Evolutionary conservation across 495 filamentous ascomycete genomes (phyloP).

Genomic region (Penicillium lividum): DNA sequence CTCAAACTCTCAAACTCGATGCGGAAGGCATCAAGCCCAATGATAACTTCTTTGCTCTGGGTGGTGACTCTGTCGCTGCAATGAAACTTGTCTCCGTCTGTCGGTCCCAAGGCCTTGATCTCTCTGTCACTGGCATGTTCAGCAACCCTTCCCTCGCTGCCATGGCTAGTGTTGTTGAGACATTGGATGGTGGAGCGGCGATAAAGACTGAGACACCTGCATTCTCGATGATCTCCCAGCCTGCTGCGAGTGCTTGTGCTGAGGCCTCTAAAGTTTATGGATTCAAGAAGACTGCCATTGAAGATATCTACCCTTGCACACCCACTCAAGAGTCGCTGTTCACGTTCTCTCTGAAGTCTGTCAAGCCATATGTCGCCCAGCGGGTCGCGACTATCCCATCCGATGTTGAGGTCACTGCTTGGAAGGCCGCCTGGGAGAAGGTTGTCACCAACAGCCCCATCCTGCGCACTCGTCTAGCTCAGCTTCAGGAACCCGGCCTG

Average conservation of each 20-base stretch:
- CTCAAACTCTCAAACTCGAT: constrained; percentile 38
- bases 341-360: constrained; percentile 57
- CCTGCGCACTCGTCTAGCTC: constrained; percentile 61
- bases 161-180: constrained; percentile 32
- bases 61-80: constrained; percentile 63
- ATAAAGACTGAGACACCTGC: constrained; percentile 19
- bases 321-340: constrained; percentile 66
- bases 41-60: constrained; percentile 59
- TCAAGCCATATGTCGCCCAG: constrained; percentile 60
- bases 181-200: constrained; percentile 9
- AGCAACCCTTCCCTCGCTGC: constrained; percentile 47
- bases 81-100: constrained; percentile 51
- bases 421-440: constrained; percentile 52
- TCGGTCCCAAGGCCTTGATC: constrained; percentile 32
- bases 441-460: constrained; percentile 51
- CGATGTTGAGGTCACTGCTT: constrained; percentile 33
- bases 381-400: constrained; percentile 45
- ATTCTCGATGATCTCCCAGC: constrained; percentile 40
- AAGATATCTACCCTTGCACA: constrained; percentile 62
- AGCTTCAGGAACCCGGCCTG: constrained; percentile 52
- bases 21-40: constrained; percentile 31
- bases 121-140: constrained; percentile 47
- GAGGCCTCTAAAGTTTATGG: constrained; percentile 36
- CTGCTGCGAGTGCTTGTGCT: constrained; percentile 26
- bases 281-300: constrained; percentile 30